Percentiles rank a stretch among this genome's conserved stretches.
phyloP scores from a whole-genome alignment of 73 alveolate genomes.

The Tetrahymena malaccensis region DNA sequence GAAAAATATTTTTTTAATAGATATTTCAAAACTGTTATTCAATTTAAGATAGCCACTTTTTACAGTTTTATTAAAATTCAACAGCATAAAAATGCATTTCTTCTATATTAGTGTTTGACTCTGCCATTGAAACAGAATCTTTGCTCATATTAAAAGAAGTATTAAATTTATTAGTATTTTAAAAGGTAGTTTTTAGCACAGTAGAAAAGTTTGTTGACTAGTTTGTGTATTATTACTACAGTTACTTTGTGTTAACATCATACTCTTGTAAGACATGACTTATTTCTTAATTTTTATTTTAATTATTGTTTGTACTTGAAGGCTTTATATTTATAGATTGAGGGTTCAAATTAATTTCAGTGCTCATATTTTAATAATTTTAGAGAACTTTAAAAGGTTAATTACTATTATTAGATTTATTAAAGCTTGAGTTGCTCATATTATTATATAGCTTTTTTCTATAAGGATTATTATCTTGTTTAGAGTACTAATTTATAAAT shows the following conservation, averaged over 20 bases:
- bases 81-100: neutral
- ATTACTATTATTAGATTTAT: neutral
- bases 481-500: neutral
- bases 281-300: neutral
- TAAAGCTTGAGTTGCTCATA: neutral
- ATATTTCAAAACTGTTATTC: neutral
- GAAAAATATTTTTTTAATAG: too few species aligned
- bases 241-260: neutral
- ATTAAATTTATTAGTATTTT: neutral
- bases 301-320: neutral
- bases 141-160: neutral
- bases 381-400: neutral
- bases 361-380: neutral
- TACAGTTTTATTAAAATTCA: neutral
- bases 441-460: neutral
- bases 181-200: neutral
- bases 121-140: neutral
- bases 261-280: neutral
- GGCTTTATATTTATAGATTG: neutral
- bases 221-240: neutral
- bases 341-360: neutral
- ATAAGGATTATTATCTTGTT: neutral
- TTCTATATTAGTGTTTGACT: neutral
- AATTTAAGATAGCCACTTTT: neutral
- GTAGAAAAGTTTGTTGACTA: neutral